phyloP scores from a whole-genome alignment of 306 rosid genomes.

The Luffa aegyptiaca region DNA sequence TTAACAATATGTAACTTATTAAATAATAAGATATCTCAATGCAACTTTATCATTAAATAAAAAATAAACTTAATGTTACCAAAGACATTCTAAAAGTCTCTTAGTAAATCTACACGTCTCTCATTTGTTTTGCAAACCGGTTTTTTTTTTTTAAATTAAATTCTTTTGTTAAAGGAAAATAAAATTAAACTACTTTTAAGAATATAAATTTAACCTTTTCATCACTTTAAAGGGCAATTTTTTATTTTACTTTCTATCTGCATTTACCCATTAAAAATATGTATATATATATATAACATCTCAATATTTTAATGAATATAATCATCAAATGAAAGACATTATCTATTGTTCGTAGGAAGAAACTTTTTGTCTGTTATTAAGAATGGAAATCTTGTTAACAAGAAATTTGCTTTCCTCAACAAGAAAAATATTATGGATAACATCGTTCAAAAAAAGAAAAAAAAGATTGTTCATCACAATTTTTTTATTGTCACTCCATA shows the following conservation, averaged over 20 bases:
- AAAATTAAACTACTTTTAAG: not conserved
- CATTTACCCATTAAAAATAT: too few species aligned
- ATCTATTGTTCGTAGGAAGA: not conserved
- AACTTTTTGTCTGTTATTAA: not conserved
- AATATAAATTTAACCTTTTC: too few species aligned
- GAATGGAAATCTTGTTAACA: not conserved
- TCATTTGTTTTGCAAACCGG: not conserved
- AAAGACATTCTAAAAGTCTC: not conserved
- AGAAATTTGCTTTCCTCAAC: not conserved
- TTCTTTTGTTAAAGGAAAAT: not conserved
- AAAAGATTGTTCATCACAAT: too few species aligned
- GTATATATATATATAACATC: too few species aligned
- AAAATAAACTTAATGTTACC: not conserved
- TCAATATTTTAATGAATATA: not conserved
- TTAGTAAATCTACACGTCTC: too few species aligned
- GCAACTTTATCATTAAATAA: not conserved
- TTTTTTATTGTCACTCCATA: not conserved
- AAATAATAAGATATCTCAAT: not conserved
- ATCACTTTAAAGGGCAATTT: too few species aligned
- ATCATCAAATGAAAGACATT: not conserved
- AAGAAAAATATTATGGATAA: not conserved
- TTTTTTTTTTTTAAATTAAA: too few species aligned
- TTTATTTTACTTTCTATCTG: too few species aligned
- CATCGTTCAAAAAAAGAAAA: not conserved
- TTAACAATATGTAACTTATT: not conserved